A percentile compares a stretch with the other conserved stretches of the same genome.
Evolutionary conservation across 2,329 filamentous ascomycete genomes (phyloP).

Genomic region (Hypoxylon sp.): DNA sequence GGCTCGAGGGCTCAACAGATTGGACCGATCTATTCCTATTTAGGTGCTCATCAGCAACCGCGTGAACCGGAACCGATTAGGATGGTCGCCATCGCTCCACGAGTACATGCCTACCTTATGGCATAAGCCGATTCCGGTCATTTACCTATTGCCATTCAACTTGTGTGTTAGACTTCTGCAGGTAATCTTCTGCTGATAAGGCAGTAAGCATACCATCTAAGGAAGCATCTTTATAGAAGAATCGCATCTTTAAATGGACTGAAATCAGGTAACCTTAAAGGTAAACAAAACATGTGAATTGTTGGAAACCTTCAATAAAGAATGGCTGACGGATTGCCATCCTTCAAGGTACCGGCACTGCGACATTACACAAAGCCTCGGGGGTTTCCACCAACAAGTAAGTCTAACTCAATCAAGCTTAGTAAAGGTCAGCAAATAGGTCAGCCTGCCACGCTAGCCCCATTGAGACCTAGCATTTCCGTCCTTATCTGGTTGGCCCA

Average conservation of each 20-base stretch:
- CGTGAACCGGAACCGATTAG: slow-evolving; percentile 45
- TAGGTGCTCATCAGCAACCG: slow-evolving; percentile 43
- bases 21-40: slow-evolving; percentile 33
- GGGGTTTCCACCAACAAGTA: slow-evolving; percentile 31
- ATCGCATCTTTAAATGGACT: slow-evolving; percentile 7
- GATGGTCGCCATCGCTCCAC: slow-evolving; percentile 22
- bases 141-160: slow-evolving; percentile 9
- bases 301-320: slow-evolving; percentile 4
- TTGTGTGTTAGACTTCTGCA: not conserved
- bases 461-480: slow-evolving; percentile 37
- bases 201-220: not conserved
- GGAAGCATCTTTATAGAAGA: not conserved
- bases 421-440: slow-evolving; percentile 23
- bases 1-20: slow-evolving; percentile 34
- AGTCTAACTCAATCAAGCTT: slow-evolving; percentile 16
- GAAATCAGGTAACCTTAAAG: not conserved
- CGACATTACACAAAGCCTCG: slow-evolving; percentile 18
- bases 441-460: slow-evolving; percentile 41
- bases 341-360: slow-evolving; percentile 20
- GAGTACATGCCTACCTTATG: slow-evolving; percentile 8
- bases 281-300: slow-evolving; percentile 14
- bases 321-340: slow-evolving; percentile 23
- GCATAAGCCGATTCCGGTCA: slow-evolving; percentile 33
- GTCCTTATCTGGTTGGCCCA: slow-evolving; percentile 45
- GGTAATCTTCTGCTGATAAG: not conserved